A percentile compares a stretch with the other conserved stretches of the same genome.
These are phyloP conservation scores for Apiotrichum montevideense DNA, from an alignment of 1,284 basidiomycete genomes.

Conservation along the genomic window DNA sequence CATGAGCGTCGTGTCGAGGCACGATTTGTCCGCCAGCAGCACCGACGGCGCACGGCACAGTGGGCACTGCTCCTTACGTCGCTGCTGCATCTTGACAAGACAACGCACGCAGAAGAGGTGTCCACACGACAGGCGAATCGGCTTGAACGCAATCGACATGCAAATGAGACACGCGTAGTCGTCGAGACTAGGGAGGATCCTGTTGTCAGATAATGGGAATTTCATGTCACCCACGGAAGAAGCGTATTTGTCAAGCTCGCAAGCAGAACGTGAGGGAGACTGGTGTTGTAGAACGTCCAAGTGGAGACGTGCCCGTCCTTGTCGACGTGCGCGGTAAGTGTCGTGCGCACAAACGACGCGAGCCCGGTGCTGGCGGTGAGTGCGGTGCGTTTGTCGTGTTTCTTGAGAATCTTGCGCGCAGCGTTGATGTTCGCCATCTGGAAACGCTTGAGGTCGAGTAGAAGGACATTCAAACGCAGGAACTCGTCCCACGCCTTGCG, in stretches of 20 bases:
- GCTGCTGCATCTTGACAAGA: slow-evolving; percentile 89
- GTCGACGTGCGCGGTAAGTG: slow-evolving; percentile 32
- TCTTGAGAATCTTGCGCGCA: slow-evolving; percentile 84
- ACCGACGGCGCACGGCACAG: slow-evolving; percentile 76
- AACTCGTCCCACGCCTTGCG: slow-evolving; percentile 68
- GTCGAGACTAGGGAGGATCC: slow-evolving; percentile 56
- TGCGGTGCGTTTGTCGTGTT: slow-evolving; percentile 75
- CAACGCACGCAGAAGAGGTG: slow-evolving; percentile 92
- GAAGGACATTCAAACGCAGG: slow-evolving; percentile 69
- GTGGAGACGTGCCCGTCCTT: slow-evolving; percentile 38
- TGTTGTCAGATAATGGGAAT: slow-evolving; percentile 7
- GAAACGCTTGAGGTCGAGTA: slow-evolving; percentile 83
- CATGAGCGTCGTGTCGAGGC: slow-evolving; percentile 40
- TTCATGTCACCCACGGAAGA: slow-evolving; percentile 53
- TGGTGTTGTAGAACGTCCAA: slow-evolving; percentile 50
- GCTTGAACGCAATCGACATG: slow-evolving; percentile 78
- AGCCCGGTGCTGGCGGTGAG: slow-evolving; percentile 50
- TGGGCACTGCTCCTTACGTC: slow-evolving; percentile 72
- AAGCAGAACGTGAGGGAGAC: slow-evolving; percentile 71
- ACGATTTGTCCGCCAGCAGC: slow-evolving; percentile 59
- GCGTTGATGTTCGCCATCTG: slow-evolving; percentile 84
- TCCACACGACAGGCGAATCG: slow-evolving; percentile 72
- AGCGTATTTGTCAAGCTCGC: slow-evolving; percentile 79
- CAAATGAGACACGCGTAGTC: slow-evolving; percentile 63
- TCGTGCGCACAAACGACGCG: slow-evolving; percentile 44